Conservation (phyloP, 2,329 filamentous ascomycete genomes). For the Colletotrichum spinosum region DNA sequence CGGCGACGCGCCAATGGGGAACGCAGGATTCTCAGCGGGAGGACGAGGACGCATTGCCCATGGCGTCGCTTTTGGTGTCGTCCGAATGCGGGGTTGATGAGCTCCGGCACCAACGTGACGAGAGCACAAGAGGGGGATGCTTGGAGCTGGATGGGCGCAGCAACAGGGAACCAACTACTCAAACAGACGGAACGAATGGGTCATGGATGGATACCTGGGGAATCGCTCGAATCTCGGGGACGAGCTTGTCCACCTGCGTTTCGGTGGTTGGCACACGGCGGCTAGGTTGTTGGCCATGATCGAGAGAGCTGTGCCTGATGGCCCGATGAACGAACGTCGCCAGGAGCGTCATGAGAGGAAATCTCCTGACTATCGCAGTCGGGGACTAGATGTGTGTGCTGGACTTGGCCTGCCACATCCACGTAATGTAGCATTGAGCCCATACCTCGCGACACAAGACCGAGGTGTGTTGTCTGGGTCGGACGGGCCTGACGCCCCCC, state of each 20-base stretch:
- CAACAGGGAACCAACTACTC: too few species aligned
- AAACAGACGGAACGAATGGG: background rate
- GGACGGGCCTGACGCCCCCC: conserved; percentile 4
- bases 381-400: too few species aligned
- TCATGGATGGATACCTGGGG: conserved; percentile 28
- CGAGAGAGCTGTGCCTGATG: conserved; percentile 8
- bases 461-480: background rate
- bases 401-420: too few species aligned
- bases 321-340: conserved; percentile 22
- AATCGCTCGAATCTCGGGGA: conserved; percentile 35
- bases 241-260: background rate
- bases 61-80: conserved; percentile 33
- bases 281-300: background rate
- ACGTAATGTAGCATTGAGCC: too few species aligned
- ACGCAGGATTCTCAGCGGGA: conserved; percentile 8
- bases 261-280: too few species aligned
- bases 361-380: conserved; percentile 22
- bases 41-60: conserved; percentile 29
- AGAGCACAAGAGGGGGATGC: conserved; percentile 7
- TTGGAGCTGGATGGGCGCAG: conserved; percentile 7
- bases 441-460: too few species aligned
- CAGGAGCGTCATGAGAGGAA: conserved; percentile 15
- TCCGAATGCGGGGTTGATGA: conserved; percentile 35
- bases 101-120: conserved; percentile 34
- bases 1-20: conserved; percentile 23